Evolutionary conservation across 805 yeast species (phyloP), one percentile per base, ranked within the genome.

Genomic region (Tetrapisispora arboricola): DNA sequence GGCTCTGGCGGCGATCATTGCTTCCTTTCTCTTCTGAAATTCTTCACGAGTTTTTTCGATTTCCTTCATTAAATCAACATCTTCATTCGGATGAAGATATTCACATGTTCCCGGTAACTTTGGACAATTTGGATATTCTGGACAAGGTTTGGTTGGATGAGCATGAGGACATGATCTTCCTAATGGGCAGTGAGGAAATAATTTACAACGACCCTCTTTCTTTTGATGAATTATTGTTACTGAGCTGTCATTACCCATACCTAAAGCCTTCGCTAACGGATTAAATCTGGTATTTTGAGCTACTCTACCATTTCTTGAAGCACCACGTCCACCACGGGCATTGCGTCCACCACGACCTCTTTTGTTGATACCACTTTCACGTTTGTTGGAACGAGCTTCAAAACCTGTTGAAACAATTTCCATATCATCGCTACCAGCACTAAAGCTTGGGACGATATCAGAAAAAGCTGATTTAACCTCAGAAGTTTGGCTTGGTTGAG

Each of bases 61-160:
- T 55, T 78, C 83, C 29, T 75, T 76, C 64, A 81, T 75, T 52
- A 84, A 66, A 26, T 69, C 83, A 51, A 73, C 82, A 60, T 86
- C 96, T 64, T 86, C 86, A 45, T 83, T 83, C 10, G 94, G 88
- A 58, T 86, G 96, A 49, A 87, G 65, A 53, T 67, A 84, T 48
- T 76, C 78, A 64, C 96, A 86, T 0, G 92, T 83, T 10, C 94
- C 94, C 27, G 82, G 79, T 3, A 80, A 73, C 51, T 81, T 80
- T 20, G 84, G 72, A 64, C 95, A 86, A 51, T 79, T 73, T 42
- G 92, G 92, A 58, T 70, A 84, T 6, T 76, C 75, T 61, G 72
- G 75, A 60, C 96, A 86, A 6, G 68, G 68, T 51, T 74, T 82
- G 1, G 85, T 76, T 18, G 95, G 95, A 63, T 87, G 96, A 3